Conservation (phyloP, 164 flowering plant species). For the Piper betle region DNA sequence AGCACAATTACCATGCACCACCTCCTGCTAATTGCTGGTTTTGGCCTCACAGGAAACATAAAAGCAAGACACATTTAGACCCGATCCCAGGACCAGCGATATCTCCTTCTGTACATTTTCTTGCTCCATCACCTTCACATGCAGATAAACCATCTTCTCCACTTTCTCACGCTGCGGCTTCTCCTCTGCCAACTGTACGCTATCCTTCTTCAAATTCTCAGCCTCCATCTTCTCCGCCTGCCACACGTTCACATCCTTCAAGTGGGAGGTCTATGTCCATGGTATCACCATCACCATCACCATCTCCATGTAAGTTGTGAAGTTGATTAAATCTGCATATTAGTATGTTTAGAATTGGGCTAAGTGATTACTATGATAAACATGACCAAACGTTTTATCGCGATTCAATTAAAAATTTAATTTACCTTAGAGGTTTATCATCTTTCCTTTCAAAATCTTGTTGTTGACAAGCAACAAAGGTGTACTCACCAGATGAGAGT, state of each 20-base stretch:
- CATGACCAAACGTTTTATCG: too few relatives aligned
- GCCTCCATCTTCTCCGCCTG: too few relatives aligned
- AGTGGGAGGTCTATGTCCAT: neutral
- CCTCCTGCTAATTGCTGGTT: conserved; percentile 35
- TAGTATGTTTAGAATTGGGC: neutral
- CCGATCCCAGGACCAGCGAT: conserved; percentile 29
- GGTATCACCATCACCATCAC: conserved; percentile 26
- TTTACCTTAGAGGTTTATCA: too few relatives aligned
- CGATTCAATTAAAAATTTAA: too few relatives aligned
- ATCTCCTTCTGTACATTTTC: neutral
- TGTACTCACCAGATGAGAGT: too few relatives aligned
- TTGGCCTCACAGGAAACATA: conserved; percentile 14
- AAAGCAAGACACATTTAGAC: conserved; percentile 12
- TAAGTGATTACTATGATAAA: too few relatives aligned
- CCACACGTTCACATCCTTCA: neutral
- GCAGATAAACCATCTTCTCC: neutral
- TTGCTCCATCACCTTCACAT: neutral
- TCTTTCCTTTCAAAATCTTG: too few relatives aligned
- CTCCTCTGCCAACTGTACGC: neutral
- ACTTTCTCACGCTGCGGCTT: neutral
- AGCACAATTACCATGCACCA: conserved; percentile 14
- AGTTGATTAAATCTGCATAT: neutral
- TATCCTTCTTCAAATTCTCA: neutral
- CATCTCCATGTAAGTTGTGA: conserved; percentile 46
- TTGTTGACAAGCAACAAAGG: too few relatives aligned